Evolutionary conservation across 495 filamentous ascomycete genomes (phyloP).

Genomic region (Friedmanniomyces simplex): DNA sequence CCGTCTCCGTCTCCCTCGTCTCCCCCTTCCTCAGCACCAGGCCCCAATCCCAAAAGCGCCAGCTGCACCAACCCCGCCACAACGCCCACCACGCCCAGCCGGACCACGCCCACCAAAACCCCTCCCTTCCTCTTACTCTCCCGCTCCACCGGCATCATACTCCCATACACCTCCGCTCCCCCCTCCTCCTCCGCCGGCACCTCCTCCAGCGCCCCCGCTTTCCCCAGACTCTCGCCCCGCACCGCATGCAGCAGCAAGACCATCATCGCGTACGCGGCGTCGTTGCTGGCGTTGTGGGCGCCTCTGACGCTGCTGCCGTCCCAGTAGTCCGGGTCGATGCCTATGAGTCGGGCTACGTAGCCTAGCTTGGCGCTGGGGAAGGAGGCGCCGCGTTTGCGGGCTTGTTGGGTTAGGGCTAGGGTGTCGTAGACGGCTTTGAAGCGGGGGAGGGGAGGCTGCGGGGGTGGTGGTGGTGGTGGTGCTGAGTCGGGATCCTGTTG

Average conservation of each 20-base stretch:
- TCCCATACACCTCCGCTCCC: background rate
- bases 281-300: conserved; percentile 10
- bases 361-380: background rate
- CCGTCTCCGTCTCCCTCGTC: no score
- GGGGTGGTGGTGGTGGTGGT: no score
- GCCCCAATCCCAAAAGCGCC: background rate
- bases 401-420: background rate
- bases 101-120: background rate
- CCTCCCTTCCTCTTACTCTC: background rate
- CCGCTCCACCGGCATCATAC: background rate
- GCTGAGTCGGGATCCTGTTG: no score
- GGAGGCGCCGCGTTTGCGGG: background rate
- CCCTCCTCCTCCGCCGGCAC: background rate
- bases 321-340: conserved; percentile 1
- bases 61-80: background rate
- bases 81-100: background rate
- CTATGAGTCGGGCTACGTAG: background rate
- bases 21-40: no score
- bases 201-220: background rate
- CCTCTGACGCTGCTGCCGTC: background rate
- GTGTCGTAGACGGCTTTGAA: background rate
- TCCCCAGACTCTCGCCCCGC: background rate
- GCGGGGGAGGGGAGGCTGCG: background rate
- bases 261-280: conserved; percentile 14
- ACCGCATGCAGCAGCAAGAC: conserved; percentile 4